Evolutionary conservation across 164 flowering plant genomes (phyloP).

Genomic region (Annona squamosa): DNA sequence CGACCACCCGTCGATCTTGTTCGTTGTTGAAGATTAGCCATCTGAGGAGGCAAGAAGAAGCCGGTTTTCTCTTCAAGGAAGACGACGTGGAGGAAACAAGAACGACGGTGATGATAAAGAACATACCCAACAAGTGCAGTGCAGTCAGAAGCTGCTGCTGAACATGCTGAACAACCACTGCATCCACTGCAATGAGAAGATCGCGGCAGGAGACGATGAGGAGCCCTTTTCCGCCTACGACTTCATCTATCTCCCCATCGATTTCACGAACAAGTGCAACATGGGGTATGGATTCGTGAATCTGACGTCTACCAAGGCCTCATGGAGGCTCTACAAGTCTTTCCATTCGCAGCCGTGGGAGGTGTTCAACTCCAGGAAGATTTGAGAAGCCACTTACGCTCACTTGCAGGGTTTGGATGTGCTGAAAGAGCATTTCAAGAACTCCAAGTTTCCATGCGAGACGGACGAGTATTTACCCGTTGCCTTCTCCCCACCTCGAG

Average conservation of each 20-base stretch:
- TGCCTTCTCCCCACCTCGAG: slow-evolving; percentile 78
- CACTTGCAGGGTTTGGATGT: slow-evolving; percentile 90
- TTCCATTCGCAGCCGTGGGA: slow-evolving; percentile 73
- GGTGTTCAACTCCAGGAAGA: slow-evolving; percentile 87
- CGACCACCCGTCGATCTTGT: no score
- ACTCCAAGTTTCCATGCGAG: slow-evolving; percentile 79
- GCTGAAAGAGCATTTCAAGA: slow-evolving; percentile 85
- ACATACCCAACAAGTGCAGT: slow-evolving; percentile 95
- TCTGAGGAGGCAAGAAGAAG: slow-evolving; percentile 30
- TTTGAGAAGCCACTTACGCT: slow-evolving; percentile 84
- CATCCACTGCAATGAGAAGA: slow-evolving; percentile 76
- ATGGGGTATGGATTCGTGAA: not conserved
- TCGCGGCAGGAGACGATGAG: slow-evolving; percentile 28
- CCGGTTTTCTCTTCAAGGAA: slow-evolving; percentile 27
- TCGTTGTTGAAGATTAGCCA: slow-evolving; percentile 22
- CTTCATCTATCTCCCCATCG: slow-evolving; percentile 90
- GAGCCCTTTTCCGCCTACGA: slow-evolving; percentile 82
- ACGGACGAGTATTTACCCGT: slow-evolving; percentile 78
- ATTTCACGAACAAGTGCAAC: slow-evolving; percentile 67
- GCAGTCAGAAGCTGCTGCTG: slow-evolving; percentile 81
- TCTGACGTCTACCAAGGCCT: no score
- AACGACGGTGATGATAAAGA: slow-evolving; percentile 96
- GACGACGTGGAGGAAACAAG: slow-evolving; percentile 47
- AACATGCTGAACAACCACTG: slow-evolving; percentile 95
- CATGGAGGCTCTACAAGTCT: not conserved